Conservation (phyloP, 345 rosid species). For the Draba incana region DNA sequence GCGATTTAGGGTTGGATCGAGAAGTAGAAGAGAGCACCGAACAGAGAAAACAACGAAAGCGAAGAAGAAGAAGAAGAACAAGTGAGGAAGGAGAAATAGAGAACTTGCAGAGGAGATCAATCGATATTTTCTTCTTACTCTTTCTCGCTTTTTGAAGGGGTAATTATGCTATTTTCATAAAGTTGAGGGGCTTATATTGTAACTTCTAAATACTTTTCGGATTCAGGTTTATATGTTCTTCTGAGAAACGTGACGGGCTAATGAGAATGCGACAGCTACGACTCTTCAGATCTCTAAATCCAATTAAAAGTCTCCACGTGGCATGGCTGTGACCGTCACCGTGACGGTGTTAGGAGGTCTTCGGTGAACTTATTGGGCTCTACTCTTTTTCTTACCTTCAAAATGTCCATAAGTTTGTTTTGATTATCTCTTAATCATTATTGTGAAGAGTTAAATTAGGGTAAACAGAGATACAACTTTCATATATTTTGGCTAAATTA, state of each 20-base stretch:
- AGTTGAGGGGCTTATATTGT: slow-evolving; percentile 25
- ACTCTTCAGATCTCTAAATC: neutral
- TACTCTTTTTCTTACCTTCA: neutral
- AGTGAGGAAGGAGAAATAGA: slow-evolving; percentile 24
- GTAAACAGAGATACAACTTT: slow-evolving; percentile 11
- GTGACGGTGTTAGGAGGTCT: slow-evolving; percentile 16
- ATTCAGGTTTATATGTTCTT: slow-evolving; percentile 14
- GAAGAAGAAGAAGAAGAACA: slow-evolving; percentile 7
- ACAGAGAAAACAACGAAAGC: slow-evolving; percentile 16
- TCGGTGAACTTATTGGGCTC: slow-evolving; percentile 16
- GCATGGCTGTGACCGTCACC: neutral
- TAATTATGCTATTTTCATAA: slow-evolving; percentile 35
- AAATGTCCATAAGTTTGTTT: neutral
- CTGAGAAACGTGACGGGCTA: slow-evolving; percentile 35
- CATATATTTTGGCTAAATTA: neutral
- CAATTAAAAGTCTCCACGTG: slow-evolving; percentile 28
- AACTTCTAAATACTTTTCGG: slow-evolving; percentile 9
- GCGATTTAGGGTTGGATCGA: slow-evolving; percentile 47
- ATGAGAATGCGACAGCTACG: slow-evolving; percentile 40
- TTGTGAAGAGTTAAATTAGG: neutral
- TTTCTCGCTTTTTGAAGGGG: slow-evolving; percentile 41
- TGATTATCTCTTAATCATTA: neutral
- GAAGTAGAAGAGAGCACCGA: slow-evolving; percentile 31
- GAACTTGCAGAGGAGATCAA: slow-evolving; percentile 43
- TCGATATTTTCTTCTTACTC: slow-evolving; percentile 31